Evolutionary conservation across 2,329 filamentous ascomycete genomes (phyloP).

Genomic region (Phialophora expanda): DNA sequence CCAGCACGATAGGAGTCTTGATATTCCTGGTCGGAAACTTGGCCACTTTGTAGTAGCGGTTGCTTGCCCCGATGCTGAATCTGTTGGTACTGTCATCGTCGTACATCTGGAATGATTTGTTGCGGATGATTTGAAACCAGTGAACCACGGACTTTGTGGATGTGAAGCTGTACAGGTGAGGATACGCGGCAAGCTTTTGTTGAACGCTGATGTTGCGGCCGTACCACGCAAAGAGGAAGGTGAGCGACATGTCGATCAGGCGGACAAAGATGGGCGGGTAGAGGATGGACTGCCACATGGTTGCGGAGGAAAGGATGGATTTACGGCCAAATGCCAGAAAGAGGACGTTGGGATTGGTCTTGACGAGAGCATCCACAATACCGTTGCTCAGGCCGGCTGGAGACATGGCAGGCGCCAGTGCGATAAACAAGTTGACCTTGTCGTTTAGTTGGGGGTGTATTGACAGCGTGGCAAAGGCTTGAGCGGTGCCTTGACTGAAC

Average conservation of each 20-base stretch:
- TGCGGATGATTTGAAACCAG: constrained; percentile 99
- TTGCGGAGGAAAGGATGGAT: constrained; percentile 88
- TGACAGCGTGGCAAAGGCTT: constrained; percentile 90
- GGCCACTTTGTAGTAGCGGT: constrained; percentile 93
- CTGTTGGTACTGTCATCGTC: constrained; percentile 89
- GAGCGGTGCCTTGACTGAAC: constrained; percentile 95
- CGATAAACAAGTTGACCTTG: constrained; percentile 95
- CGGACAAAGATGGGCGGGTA: constrained; percentile 93
- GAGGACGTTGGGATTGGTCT: constrained; percentile 87
- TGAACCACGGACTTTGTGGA: constrained; percentile 97
- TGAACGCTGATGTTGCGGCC: constrained; percentile 79
- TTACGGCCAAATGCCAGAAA: constrained; percentile 91
- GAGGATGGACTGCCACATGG: constrained; percentile 95
- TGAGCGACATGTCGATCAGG: constrained; percentile 79
- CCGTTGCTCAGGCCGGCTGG: constrained; percentile 88
- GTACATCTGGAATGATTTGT: constrained; percentile 96
- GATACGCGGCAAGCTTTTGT: constrained; percentile 94
- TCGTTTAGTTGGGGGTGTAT: constrained; percentile 91
- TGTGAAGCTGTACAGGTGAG: constrained; percentile 94
- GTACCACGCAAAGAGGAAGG: constrained; percentile 88
- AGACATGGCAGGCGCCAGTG: constrained; percentile 93
- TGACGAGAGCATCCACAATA: constrained; percentile 89
- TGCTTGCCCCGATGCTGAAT: constrained; percentile 70
- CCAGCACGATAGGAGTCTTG: constrained; percentile 88
- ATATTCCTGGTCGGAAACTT: constrained; percentile 97